Conservation (phyloP, 202 grass and related monocot species). For the Panicum hallii region DNA sequence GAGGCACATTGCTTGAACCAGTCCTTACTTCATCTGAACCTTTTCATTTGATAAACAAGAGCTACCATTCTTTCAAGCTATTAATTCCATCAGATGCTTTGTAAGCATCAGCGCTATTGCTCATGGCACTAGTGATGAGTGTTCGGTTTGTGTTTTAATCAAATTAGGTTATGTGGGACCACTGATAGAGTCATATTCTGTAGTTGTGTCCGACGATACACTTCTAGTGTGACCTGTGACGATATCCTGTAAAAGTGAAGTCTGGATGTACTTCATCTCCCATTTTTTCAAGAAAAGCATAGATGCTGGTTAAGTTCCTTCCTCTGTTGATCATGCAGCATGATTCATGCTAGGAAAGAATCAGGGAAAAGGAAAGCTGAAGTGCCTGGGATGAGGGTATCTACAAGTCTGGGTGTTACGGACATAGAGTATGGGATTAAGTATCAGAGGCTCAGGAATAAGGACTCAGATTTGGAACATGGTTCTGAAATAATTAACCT, state of each 20-base stretch:
- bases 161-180: background rate
- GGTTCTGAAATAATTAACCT: conserved; percentile 50
- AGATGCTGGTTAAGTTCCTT: conserved; percentile 22
- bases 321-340: conserved; percentile 2
- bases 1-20: background rate
- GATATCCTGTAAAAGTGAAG: conserved; percentile 27
- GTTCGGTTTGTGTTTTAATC: background rate
- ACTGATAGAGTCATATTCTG: background rate
- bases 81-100: conserved; percentile 1
- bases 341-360: conserved; percentile 15
- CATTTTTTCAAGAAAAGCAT: conserved; percentile 37
- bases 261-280: conserved; percentile 11
- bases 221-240: conserved; percentile 4
- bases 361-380: conserved; percentile 36
- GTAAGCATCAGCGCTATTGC: background rate
- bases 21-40: background rate
- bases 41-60: conserved; percentile 15
- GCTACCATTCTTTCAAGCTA: conserved; percentile 1
- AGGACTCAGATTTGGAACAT: conserved; percentile 34
- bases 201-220: background rate
- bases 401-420: background rate
- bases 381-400: conserved; percentile 30
- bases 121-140: background rate
- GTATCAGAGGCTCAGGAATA: background rate
- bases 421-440: background rate